Conservation (phyloP, 306 rosid genomes). For the Citrullus mucosospermus region DNA sequence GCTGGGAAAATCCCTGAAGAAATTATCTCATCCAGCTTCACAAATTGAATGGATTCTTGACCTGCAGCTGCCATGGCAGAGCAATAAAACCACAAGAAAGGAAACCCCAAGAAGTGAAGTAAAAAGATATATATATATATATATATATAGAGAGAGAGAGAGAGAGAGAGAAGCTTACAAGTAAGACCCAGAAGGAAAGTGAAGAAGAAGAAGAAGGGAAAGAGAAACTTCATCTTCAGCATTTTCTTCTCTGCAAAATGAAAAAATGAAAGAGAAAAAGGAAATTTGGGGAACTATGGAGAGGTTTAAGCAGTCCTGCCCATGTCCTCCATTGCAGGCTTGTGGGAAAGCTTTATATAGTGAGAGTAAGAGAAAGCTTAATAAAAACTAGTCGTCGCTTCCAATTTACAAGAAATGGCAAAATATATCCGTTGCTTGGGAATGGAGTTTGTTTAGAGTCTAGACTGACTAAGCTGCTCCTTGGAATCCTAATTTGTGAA, state of each 20-base stretch:
- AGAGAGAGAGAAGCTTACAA: constrained; percentile 1
- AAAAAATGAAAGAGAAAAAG: not conserved
- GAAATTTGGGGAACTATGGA: not conserved
- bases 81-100: not conserved
- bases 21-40: constrained; percentile 30
- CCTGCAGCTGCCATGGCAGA: constrained; percentile 24
- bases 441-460: not conserved
- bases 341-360: not conserved
- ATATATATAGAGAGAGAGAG: not conserved
- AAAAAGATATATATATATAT: not conserved
- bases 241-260: not conserved
- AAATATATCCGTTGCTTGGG: constrained; percentile 7
- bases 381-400: not conserved
- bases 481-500: not conserved
- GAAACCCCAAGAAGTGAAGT: not conserved
- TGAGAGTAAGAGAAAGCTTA: not conserved
- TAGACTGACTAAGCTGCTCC: not conserved
- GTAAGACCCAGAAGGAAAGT: constrained; percentile 6
- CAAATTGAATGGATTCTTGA: constrained; percentile 35
- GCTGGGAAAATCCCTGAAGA: constrained; percentile 13
- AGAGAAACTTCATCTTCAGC: not conserved
- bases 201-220: not conserved
- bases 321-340: not conserved
- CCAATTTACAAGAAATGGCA: not conserved
- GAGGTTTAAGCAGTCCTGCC: not conserved